Evolutionary conservation across 345 rosid genomes (phyloP), one percentile per base, ranked within the genome.

Genomic region (Combretum micranthum): DNA sequence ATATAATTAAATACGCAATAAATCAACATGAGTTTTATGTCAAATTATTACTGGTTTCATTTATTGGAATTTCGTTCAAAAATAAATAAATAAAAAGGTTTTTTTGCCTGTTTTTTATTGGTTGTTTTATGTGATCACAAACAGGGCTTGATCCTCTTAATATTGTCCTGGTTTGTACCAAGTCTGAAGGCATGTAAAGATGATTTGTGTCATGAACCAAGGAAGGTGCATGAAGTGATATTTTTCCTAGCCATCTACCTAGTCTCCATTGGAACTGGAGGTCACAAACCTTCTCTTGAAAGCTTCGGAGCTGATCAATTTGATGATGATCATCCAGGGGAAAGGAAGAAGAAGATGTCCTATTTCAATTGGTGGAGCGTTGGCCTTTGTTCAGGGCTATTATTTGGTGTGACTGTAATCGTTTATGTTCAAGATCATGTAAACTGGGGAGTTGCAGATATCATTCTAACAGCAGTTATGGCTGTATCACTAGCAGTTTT

Each of bases 301-400:
- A 93, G 99, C 71, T 93, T 93, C 25, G 99, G 99, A 59, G 99
- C 96, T 3, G 99, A 93, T 64, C 99, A 93, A 32, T 93, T 93
- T 46, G 94, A 93, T 6, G 97, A 93, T 43, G 83, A 75, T 49
- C 87, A 93, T 65, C 4, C 59, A 0, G 54, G 77, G 46, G 99
- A 93, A 65, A 76, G 97, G 32, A 85, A 75, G 77, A 71, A 80
- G 70, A 93, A 89, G 69, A 82, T 86, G 96, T 88, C 98, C 2
- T 92, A 72, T 66, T 92, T 92, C 80, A 92, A 86, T 68, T 86
- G 96, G 99, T 93, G 99, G 97, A 87, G 62, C 64, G 76, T 77
- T 0, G 94, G 86, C 22, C 80, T 93, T 0, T 93, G 99, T 43
- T 65, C 72, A 2, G 96, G 99, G 19, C 75, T 87, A 20, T 51